Conservation (phyloP, 495 filamentous ascomycete genomes). For the Neurospora sp. region DNA sequence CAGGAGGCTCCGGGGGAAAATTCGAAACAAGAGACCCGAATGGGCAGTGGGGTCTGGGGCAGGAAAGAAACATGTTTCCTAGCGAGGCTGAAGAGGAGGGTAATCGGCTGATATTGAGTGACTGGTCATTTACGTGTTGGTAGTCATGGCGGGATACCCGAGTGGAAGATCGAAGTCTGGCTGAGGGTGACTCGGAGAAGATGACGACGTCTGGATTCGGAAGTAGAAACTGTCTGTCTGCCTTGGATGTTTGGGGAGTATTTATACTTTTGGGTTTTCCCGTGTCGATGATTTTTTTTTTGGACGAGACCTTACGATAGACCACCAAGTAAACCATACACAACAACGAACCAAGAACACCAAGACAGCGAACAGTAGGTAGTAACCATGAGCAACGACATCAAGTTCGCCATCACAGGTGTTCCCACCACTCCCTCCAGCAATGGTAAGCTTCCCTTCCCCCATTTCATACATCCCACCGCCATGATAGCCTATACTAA, state of each 20-base stretch:
- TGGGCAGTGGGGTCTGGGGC: not conserved
- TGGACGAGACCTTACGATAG: not conserved
- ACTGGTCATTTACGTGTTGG: not conserved
- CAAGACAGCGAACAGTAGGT: not conserved
- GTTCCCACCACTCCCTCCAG: slow-evolving; percentile 15
- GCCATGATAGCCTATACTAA: not conserved
- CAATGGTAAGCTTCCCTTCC: slow-evolving; percentile 2
- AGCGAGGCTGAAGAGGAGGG: not conserved
- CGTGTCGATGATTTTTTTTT: accelerated
- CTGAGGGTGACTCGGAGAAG: not conserved
- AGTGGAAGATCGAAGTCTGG: not conserved
- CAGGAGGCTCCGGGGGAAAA: not conserved
- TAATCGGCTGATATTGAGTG: not conserved
- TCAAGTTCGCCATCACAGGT: slow-evolving; percentile 14
- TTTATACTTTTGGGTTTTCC: not conserved
- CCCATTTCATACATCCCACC: not conserved
- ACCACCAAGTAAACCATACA: not conserved
- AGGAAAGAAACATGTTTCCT: not conserved
- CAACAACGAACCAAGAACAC: not conserved
- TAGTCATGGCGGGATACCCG: not conserved
- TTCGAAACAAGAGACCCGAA: not conserved
- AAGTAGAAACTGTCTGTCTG: not conserved
- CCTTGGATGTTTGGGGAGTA: not conserved
- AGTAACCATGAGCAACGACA: slow-evolving; percentile 13
- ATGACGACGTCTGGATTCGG: not conserved